Evolutionary conservation across 2,329 filamentous ascomycete genomes (phyloP).

Genomic region (Plectosphaerella cucumerina): DNA sequence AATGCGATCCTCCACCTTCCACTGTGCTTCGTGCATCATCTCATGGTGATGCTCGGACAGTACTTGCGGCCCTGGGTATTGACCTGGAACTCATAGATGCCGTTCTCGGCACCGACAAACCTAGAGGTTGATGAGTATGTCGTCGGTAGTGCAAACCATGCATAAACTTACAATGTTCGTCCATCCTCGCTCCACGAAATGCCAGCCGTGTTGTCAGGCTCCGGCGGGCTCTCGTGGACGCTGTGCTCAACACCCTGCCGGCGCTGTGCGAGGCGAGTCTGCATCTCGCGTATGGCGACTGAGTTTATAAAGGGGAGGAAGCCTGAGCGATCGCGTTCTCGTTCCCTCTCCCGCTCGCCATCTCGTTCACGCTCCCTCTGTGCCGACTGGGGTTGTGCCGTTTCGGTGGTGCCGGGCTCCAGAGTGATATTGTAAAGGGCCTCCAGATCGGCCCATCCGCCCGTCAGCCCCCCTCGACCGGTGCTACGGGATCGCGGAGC

Average conservation of each 20-base stretch:
- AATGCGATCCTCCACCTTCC: not conserved
- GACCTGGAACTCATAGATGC: constrained; percentile 70
- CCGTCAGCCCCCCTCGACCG: constrained; percentile 1
- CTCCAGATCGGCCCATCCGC: constrained; percentile 38
- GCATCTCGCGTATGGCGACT: constrained; percentile 22
- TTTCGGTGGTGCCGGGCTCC: constrained; percentile 18
- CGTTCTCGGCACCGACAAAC: constrained; percentile 63
- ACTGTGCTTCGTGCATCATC: constrained; percentile 31
- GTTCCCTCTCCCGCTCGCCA: not conserved
- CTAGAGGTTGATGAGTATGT: constrained; percentile 30
- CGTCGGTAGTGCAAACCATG: not conserved
- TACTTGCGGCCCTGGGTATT: constrained; percentile 59
- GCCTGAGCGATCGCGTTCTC: constrained; percentile 29
- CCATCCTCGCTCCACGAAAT: constrained; percentile 61
- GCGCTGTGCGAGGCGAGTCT: constrained; percentile 20
- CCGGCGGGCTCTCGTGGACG: constrained; percentile 38
- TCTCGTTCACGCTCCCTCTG: not conserved
- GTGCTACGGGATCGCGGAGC: constrained; percentile 3
- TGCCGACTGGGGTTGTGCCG: constrained; percentile 3
- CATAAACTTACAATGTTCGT: constrained; percentile 48
- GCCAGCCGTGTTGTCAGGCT: constrained; percentile 56
- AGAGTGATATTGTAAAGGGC: constrained; percentile 33
- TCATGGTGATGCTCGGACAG: constrained; percentile 50
- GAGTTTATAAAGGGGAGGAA: constrained; percentile 33
- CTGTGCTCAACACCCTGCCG: constrained; percentile 28